Percentiles rank a stretch among this genome's conserved stretches.
Evolutionary conservation across 1,284 basidiomycete genomes (phyloP).

Genomic region (Erythrobasidium hasegawianum): DNA sequence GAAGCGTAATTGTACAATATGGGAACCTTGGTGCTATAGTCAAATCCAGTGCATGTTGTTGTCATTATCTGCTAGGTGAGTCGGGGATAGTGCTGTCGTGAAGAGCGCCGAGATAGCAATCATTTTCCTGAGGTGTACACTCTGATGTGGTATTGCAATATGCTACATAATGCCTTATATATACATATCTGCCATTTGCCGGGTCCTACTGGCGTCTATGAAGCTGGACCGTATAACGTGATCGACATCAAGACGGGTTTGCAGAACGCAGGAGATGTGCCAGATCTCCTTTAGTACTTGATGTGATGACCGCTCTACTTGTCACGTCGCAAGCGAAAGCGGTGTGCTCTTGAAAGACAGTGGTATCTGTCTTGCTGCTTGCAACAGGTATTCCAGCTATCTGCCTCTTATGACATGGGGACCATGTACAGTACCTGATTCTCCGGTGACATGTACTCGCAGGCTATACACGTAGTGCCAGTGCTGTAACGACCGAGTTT

Average conservation of each 20-base stretch:
- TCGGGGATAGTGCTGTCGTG: too few species aligned
- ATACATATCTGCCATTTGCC: too few species aligned
- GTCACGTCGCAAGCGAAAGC: neutral
- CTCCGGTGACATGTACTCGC: constrained; percentile 32
- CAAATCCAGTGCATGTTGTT: neutral
- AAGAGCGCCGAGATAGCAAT: neutral
- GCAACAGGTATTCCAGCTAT: neutral
- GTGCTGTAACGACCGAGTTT: constrained; percentile 8
- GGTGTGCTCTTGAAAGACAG: neutral
- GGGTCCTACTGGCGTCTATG: too few species aligned
- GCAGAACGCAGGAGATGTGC: too few species aligned
- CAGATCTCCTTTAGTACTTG: too few species aligned
- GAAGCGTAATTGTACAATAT: neutral
- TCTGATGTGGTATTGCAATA: neutral
- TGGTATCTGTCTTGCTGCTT: neutral
- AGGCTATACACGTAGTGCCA: constrained; percentile 26
- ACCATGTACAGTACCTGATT: constrained; percentile 30
- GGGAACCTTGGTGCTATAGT: neutral
- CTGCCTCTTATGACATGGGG: constrained; percentile 7
- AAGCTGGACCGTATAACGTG: too few species aligned
- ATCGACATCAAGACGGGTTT: too few species aligned
- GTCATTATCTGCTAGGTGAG: neutral
- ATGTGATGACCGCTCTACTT: too few species aligned
- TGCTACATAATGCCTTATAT: neutral
- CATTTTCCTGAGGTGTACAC: too few species aligned